phyloP scores from a whole-genome alignment of 2,329 filamentous ascomycete genomes.

The Verticillium longisporum region DNA sequence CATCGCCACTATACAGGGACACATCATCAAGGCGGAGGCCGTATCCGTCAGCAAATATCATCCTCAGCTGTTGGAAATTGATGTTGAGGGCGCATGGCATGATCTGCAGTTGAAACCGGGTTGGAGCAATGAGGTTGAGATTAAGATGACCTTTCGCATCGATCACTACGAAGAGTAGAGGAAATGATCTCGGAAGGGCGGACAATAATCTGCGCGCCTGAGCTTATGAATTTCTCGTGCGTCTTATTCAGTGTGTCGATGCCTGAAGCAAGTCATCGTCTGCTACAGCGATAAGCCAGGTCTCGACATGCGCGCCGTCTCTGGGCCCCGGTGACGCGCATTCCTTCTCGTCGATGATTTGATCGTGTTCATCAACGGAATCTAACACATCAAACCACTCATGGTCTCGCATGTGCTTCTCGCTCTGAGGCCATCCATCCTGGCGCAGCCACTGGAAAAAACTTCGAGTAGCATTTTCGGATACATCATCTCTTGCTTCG shows the following conservation, averaged over 20 bases:
- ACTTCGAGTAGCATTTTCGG: slow-evolving; percentile 20
- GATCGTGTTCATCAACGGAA: slow-evolving; percentile 14
- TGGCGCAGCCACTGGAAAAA: slow-evolving; percentile 21
- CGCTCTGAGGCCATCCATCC: slow-evolving; percentile 15
- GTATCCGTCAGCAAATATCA: slow-evolving; percentile 51
- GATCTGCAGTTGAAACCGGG: slow-evolving; percentile 62
- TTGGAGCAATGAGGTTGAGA: slow-evolving; percentile 73
- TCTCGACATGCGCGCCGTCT: not conserved
- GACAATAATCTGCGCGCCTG: not conserved
- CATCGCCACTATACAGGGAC: slow-evolving; percentile 67
- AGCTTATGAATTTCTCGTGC: too few species aligned
- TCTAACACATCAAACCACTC: slow-evolving; percentile 16
- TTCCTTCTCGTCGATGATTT: not conserved
- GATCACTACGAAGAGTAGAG: slow-evolving; percentile 16
- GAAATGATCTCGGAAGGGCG: not conserved
- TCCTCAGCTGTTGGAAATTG: slow-evolving; percentile 63
- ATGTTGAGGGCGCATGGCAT: slow-evolving; percentile 71
- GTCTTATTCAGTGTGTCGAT: not conserved
- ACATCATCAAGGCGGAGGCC: slow-evolving; percentile 59
- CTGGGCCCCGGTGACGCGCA: not conserved
- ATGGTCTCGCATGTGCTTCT: slow-evolving; percentile 15
- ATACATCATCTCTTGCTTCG: slow-evolving; percentile 12
- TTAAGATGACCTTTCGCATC: slow-evolving; percentile 53
- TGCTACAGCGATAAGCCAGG: not conserved
- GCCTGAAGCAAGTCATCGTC: not conserved